phyloP scores from a whole-genome alignment of 495 filamentous ascomycete species.

The Darksidea phi region DNA sequence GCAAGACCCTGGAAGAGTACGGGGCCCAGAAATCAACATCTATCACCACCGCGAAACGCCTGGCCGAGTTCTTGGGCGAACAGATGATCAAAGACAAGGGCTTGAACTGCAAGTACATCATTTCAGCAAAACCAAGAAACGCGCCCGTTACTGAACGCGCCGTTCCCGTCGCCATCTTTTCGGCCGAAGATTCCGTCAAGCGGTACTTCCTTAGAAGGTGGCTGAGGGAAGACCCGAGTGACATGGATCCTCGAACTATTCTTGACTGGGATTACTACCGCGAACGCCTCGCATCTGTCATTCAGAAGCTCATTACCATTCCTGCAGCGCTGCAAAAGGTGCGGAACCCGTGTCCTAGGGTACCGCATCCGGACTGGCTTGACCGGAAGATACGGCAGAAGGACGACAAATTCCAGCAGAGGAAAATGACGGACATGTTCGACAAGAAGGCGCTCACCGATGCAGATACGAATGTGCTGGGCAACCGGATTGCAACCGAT shows the following conservation, averaged over 20 bases:
- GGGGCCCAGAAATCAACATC: constrained; percentile 93
- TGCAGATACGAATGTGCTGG: constrained; percentile 65
- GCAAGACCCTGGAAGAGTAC: constrained; percentile 94
- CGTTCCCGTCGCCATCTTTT: constrained; percentile 95
- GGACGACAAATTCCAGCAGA: constrained; percentile 96
- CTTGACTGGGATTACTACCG: constrained; percentile 97
- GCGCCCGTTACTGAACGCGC: constrained; percentile 94
- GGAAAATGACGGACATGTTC: constrained; percentile 96
- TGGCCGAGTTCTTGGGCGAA: constrained; percentile 94
- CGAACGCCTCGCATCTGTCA: constrained; percentile 90
- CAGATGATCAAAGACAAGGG: constrained; percentile 99
- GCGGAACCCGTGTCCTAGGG: constrained; percentile 87
- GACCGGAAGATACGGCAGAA: constrained; percentile 89
- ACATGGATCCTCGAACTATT: constrained; percentile 84
- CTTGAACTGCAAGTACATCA: constrained; percentile 98
- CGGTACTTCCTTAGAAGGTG: constrained; percentile 89
- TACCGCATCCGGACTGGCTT: constrained; percentile 95
- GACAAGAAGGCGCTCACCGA: constrained; percentile 69
- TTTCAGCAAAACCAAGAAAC: constrained; percentile 79
- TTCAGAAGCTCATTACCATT: constrained; percentile 98
- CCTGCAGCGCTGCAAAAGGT: constrained; percentile 94
- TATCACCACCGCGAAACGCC: constrained; percentile 93
- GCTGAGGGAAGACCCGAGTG: constrained; percentile 87
- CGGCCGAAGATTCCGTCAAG: constrained; percentile 82
- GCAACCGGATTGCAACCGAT: constrained; percentile 62